Base-by-base conservation (phyloP, 2,329 filamentous ascomycete genomes). In the Alternaria sp. region DNA sequence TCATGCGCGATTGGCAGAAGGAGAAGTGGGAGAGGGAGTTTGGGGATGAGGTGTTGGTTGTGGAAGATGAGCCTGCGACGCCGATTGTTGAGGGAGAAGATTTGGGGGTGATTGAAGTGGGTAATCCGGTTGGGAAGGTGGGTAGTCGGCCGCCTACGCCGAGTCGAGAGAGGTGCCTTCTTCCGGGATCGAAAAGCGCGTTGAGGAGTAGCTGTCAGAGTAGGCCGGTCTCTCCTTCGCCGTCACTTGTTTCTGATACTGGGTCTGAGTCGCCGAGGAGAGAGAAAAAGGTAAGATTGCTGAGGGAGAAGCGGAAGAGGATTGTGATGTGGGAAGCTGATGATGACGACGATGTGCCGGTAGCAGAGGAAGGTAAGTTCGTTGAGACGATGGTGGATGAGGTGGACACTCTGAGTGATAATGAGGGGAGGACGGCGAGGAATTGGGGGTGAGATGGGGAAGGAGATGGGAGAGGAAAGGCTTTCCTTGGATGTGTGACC, bases 361-460 rank as follows among this genome's bases (percentile, higher is more conserved):
- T 55, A 4, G 49, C 33, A 26, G 37, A 59, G 6, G 33, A 18
- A 7, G 47, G 46, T 3, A 59, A 33, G 56, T 6, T 59, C 18
- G 6, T 30, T 4, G 49, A 55, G n/a, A 60, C 41, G 8, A 60
- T 4, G 5, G 20, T 55, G 15, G 57, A 60, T 26, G 41, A 20
- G 14, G 6, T 20, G 9, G 25, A 7, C 26, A 9, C 21, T 37
- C 25, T 60, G 26, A 15, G n/a, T 9, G 57, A 60, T 28, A 60
- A 55, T 26, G 57, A 60, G n/a, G 57, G 49, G 10, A 54, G 43
- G 41, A 47, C 57, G 12, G 18, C 47, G 14, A 44, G 18, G 25
- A 59, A 26, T 11, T 30, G 46, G 14, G 9, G 11, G 4, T 33
- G 21, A 20, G 3, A 4, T 26, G 21, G 18, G 1, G 26, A 11